phyloP scores from a whole-genome alignment of 306 rosid genomes.

The Echinosophora koreensis region DNA sequence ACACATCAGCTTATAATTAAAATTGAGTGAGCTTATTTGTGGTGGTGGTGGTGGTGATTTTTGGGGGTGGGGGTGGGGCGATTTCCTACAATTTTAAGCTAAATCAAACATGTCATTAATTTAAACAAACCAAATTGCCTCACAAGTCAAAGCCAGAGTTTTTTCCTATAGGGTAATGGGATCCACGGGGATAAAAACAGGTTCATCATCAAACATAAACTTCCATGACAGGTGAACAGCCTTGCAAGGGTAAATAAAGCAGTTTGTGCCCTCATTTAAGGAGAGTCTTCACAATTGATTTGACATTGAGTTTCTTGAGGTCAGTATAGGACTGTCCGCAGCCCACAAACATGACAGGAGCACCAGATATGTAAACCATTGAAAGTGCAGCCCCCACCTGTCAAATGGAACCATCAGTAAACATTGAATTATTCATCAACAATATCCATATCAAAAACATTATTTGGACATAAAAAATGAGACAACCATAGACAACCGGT shows the following conservation, averaged over 20 bases:
- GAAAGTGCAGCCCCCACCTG: conserved; percentile 97
- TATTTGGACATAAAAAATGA: too few species aligned
- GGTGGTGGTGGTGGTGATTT: too few species aligned
- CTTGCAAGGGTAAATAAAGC: conserved; percentile 18
- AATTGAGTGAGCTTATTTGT: too few species aligned
- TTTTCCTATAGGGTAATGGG: conserved; percentile 24
- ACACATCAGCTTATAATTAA: too few species aligned
- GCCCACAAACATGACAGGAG: conserved; percentile 93
- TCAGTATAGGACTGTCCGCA: conserved; percentile 93
- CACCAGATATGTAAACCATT: conserved; percentile 91
- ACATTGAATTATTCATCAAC: not conserved
- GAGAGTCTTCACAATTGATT: conserved; percentile 84
- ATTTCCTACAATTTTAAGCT: not conserved
- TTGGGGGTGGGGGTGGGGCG: too few species aligned
- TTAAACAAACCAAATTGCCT: conserved; percentile 33
- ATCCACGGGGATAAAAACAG: conserved; percentile 35
- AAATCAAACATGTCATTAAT: not conserved
- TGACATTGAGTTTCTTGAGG: conserved; percentile 87
- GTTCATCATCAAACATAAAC: conserved; percentile 46
- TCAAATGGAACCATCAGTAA: not conserved
- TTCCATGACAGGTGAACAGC: conserved; percentile 34
- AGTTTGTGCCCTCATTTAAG: conserved; percentile 55
- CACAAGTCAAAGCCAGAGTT: conserved; percentile 43
- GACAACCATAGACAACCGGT: too few species aligned
- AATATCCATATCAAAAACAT: too few species aligned